Evolutionary conservation across 345 rosid species (phyloP).

Genomic region (Melastoma malabathricum): DNA sequence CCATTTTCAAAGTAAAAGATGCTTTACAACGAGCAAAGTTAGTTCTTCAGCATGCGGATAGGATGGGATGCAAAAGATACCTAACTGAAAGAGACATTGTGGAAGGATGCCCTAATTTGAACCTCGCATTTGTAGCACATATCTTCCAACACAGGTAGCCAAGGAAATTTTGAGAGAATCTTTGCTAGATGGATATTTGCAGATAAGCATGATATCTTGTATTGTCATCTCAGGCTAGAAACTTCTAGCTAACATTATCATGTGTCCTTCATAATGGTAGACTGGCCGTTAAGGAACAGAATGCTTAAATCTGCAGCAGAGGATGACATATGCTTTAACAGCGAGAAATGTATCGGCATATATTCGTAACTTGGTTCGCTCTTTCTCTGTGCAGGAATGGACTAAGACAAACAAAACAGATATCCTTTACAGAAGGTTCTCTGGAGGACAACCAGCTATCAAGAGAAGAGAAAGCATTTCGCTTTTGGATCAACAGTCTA

Average conservation of each 20-base stretch:
- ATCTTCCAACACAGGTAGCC: slow-evolving; percentile 92
- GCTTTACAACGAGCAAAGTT: slow-evolving; percentile 59
- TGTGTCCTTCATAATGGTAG: too few relatives aligned
- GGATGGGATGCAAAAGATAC: slow-evolving; percentile 97
- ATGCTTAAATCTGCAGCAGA: too few relatives aligned
- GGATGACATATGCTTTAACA: too few relatives aligned
- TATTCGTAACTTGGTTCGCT: not conserved
- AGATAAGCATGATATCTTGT: too few relatives aligned
- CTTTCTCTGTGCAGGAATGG: slow-evolving; percentile 55
- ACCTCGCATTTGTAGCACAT: slow-evolving; percentile 97
- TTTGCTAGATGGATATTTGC: too few relatives aligned
- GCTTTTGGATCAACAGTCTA: slow-evolving; percentile 92
- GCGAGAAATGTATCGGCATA: too few relatives aligned
- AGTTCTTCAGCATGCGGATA: slow-evolving; percentile 93
- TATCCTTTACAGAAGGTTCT: slow-evolving; percentile 62
- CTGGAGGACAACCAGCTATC: slow-evolving; percentile 79
- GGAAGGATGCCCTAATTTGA: slow-evolving; percentile 95
- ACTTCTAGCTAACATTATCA: too few relatives aligned
- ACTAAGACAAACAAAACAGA: slow-evolving; percentile 67
- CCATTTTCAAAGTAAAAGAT: slow-evolving; percentile 39
- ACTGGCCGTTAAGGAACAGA: too few relatives aligned
- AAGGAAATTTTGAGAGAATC: not conserved
- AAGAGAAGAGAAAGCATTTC: slow-evolving; percentile 92
- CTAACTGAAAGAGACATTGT: slow-evolving; percentile 88
- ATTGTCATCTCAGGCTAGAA: too few relatives aligned